Evolutionary conservation across 345 rosid genomes (phyloP).

Genomic region (Citrus sp.): DNA sequence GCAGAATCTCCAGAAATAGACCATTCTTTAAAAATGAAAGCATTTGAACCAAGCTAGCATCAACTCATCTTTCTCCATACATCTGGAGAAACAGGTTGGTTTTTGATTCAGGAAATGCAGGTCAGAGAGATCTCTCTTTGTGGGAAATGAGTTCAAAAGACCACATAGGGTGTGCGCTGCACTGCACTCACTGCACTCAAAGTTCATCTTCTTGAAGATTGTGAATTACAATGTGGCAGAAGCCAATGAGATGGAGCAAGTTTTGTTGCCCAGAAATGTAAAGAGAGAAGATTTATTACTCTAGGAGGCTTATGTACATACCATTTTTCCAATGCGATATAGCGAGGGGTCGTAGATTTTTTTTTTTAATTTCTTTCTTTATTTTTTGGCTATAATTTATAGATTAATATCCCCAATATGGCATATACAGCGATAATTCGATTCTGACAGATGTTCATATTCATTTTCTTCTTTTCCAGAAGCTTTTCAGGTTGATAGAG

Average conservation of each 20-base stretch:
- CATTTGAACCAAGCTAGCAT: constrained; percentile 6
- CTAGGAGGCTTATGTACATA: constrained; percentile 2
- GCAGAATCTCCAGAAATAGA: background rate
- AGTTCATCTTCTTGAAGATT: background rate
- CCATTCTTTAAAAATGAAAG: background rate
- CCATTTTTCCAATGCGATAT: background rate
- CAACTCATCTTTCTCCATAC: background rate
- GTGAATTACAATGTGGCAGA: background rate
- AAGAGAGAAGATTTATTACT: background rate
- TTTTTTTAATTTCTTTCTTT: background rate
- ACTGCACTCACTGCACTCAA: too few species aligned
- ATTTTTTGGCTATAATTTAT: background rate
- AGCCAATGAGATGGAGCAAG: background rate
- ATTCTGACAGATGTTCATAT: background rate
- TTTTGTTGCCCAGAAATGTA: background rate
- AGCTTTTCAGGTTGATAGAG: background rate
- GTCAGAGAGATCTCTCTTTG: background rate
- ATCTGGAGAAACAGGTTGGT: background rate
- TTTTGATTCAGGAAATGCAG: background rate
- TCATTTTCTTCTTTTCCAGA: background rate
- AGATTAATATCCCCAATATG: background rate
- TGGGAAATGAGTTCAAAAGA: background rate
- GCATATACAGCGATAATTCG: background rate
- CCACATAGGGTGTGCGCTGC: background rate
- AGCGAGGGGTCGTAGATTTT: background rate